Evolutionary conservation across 139 green algal species (phyloP), one percentile per base, ranked within the genome.

Genomic region (Pedinophyceae sp.): DNA sequence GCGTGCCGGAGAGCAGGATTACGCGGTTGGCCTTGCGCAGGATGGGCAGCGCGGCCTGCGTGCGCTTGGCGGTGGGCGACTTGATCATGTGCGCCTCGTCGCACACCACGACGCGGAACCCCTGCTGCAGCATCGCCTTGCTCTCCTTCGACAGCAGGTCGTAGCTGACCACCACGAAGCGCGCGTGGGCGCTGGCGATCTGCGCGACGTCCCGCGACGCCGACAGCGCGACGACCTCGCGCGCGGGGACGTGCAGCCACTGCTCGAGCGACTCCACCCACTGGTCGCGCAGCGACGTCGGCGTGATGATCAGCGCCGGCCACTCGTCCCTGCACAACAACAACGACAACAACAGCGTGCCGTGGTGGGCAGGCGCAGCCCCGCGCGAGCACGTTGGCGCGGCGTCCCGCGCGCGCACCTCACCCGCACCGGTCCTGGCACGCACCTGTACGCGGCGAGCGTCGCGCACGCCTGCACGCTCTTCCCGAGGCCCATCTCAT

Each of bases 1-100:
- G 84, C 15, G 84, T 93, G 55, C 84, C 84, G 15, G 67, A 78
- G 39, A 92, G 69, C 48, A 93, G 70, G 22, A 93, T 52, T 3
- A 59, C 65, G 3, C 80, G 70, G 48, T 58, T 52, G 3, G 75
- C 69, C 1, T 24, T n/a, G 55, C 79, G 53, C 27, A 89, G 26
- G 27, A 93, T 52, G 0, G 84, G 75, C 55, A 84, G 22, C 0
- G 63, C 60, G 3, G 67, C 66, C 58, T 85, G 71, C 7, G 76
- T 84, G 58, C 80, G 69, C 64, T 77, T 40, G 19, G 73, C 53
- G 59, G 45, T 25, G 45, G 10, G 45, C 13, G 18, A 7, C 45
- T 50, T 50, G 45, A 50, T 50, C 5, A 5, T 27, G 45, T 20
- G 27, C 19, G 55, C 30, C n/a, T n/a, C n/a, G n/a, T n/a, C n/a